phyloP scores from a whole-genome alignment of 805 yeast species.

The Saturnispora quitensis region DNA sequence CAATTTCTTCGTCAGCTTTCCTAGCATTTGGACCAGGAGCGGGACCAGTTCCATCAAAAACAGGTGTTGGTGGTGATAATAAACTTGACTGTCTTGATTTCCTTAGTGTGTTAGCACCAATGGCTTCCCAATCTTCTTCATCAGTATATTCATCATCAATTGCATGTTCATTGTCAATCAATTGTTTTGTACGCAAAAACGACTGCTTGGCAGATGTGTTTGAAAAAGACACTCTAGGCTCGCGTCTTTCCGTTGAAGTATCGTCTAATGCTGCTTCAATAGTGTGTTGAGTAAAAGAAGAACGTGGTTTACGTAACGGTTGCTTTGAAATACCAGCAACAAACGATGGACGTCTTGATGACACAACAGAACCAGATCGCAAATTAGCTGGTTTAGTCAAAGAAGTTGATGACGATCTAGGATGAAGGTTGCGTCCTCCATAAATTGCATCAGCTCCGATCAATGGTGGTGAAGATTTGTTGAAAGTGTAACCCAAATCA shows the following conservation, averaged over 20 bases:
- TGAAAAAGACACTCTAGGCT: constrained; percentile 29
- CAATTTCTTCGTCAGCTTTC: constrained; percentile 27
- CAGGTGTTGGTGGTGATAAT: constrained; percentile 17
- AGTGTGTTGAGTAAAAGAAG: constrained; percentile 25
- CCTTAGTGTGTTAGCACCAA: constrained; percentile 64
- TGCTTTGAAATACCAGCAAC: constrained; percentile 28
- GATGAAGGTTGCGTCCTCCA: neutral
- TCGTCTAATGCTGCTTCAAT: constrained; percentile 27
- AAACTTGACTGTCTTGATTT: constrained; percentile 18
- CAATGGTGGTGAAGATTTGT: constrained; percentile 2
- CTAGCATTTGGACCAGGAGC: constrained; percentile 7
- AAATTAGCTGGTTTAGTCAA: constrained; percentile 8
- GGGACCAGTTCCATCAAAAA: constrained; percentile 1
- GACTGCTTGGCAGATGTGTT: constrained; percentile 32
- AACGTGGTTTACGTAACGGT: constrained; percentile 19
- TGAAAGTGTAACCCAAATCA: constrained; percentile 2
- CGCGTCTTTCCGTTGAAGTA: constrained; percentile 23
- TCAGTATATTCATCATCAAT: constrained; percentile 45
- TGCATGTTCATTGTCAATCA: constrained; percentile 18
- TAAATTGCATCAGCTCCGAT: neutral
- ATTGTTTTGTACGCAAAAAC: constrained; percentile 27
- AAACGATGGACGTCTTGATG: constrained; percentile 26
- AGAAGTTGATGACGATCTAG: constrained; percentile 6
- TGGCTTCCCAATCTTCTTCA: constrained; percentile 93
- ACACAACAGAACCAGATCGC: constrained; percentile 18